Base-by-base conservation (phyloP, 768 basidiomycete genomes). In the Chalciporus pseudorubinellus region DNA sequence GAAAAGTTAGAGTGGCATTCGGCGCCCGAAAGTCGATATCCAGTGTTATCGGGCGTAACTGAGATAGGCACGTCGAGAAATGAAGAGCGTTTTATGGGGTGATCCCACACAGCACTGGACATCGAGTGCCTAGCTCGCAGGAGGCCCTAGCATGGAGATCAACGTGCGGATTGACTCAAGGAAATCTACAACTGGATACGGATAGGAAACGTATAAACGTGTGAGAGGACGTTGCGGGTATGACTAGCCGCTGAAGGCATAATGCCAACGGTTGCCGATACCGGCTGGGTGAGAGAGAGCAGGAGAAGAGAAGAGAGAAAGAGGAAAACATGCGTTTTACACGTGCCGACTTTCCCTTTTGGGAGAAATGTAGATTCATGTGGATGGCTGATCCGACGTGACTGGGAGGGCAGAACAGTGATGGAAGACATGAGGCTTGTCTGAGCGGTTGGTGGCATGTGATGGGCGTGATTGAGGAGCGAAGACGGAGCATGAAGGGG, bases 341-440 rank as follows among this genome's bases (percentile, higher is more conserved):
- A 65, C 63, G 63, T 64, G 63, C 56, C 52, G 50, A 50, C 44
- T 51, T 59, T 42, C 63, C 55, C 49, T 39, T 40, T 63, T 55
- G 31, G 44, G 38, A 3, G 14, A 36, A n/a, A n/a, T 12, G 12
- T 12, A 22, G 16, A 31, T 22, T 22, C 45, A 22, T 36, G 21
- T 24, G 22, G 29, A 18, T 18, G 39, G 31, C 19, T 64, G 59
- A 55, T 63, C 62, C 61, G 61, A 52, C 42, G n/a, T 26, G 24
- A 18, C 19, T 29, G n/a, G 11, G 34, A 38, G 45, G 14, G 8
- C 24, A 28, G 18, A 18, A 22, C 46, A 39, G n/a, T 26, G 47
- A 51, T 48, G 39, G 58, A 44, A 39, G 20, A 59, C 63, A 64
- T 36, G 62, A 56, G 62, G 63, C 44, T 0, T 11, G 44, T 54